These are phyloP conservation scores for Trichoderma simmonsii DNA, from an alignment of 2,329 filamentous ascomycete genomes.

Conservation along the genomic window DNA sequence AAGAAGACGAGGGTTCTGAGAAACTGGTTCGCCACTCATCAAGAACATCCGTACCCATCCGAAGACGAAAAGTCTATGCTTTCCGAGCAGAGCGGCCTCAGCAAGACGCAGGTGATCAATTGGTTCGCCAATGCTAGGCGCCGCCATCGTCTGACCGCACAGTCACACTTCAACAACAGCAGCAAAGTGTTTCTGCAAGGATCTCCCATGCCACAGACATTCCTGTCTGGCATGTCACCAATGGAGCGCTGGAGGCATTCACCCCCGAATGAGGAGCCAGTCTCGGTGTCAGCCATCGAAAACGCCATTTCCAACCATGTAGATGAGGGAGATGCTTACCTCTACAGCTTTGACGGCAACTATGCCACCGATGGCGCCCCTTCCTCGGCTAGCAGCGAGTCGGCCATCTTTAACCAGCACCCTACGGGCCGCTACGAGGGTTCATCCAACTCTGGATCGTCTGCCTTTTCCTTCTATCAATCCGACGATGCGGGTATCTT, in stretches of 20 bases:
- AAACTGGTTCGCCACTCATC: constrained; percentile 45
- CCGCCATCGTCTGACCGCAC: constrained; percentile 40
- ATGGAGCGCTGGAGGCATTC: constrained; percentile 43
- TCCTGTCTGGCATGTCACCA: constrained; percentile 40
- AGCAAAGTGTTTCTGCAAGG: constrained; percentile 34
- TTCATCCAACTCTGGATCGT: constrained; percentile 31
- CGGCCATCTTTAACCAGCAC: constrained; percentile 23
- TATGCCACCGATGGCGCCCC: constrained; percentile 29
- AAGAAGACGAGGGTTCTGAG: constrained; percentile 44
- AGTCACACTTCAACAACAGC: constrained; percentile 27
- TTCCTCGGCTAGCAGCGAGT: constrained; percentile 33
- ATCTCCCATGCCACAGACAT: constrained; percentile 41
- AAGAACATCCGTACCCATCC: constrained; percentile 47
- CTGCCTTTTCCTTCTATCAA: constrained; percentile 25
- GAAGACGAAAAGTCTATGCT: constrained; percentile 44
- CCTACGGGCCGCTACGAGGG: constrained; percentile 20
- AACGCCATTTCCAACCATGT: constrained; percentile 26
- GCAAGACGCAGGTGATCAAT: constrained; percentile 43
- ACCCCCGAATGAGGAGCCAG: constrained; percentile 45
- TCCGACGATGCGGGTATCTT: constrained; percentile 17
- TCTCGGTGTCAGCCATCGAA: constrained; percentile 38
- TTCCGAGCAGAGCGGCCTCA: constrained; percentile 43
- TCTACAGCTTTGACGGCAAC: background rate
- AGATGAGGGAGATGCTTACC: background rate
- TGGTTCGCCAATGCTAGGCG: constrained; percentile 52